phyloP scores from a whole-genome alignment of 2,329 filamentous ascomycete species.

The Penicillium sp. region DNA sequence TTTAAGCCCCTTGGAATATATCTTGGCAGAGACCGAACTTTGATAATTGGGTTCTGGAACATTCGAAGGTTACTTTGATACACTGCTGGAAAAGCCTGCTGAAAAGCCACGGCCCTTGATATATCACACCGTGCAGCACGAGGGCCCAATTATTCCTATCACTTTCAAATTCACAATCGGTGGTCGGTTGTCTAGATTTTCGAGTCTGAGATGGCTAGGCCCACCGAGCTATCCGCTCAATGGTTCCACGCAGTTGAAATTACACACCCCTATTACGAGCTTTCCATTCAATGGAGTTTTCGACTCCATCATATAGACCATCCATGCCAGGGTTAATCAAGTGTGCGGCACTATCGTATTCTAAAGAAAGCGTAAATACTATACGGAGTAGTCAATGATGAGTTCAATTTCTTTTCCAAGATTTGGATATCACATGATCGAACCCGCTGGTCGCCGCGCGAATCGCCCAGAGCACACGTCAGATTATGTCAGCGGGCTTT shows the following conservation, averaged over 20 bases:
- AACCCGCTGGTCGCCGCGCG: constrained; percentile 25
- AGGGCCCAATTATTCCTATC: neutral
- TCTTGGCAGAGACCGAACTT: neutral
- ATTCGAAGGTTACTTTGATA: neutral
- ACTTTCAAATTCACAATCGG: neutral
- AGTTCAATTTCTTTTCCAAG: neutral
- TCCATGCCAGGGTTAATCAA: neutral
- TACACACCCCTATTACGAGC: neutral
- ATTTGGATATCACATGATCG: constrained; percentile 15
- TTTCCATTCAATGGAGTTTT: neutral
- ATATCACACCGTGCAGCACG: neutral
- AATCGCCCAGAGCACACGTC: constrained; percentile 22
- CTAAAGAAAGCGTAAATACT: neutral
- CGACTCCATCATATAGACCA: neutral
- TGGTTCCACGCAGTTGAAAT: neutral
- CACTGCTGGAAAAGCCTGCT: too few relatives aligned
- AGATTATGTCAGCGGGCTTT: constrained; percentile 18
- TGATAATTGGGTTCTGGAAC: neutral
- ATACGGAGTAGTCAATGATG: neutral
- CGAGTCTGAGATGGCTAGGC: neutral
- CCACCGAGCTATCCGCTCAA: neutral
- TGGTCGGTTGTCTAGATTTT: neutral
- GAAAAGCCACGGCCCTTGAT: neutral
- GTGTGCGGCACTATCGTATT: too few relatives aligned
- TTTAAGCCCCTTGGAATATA: neutral